These are phyloP conservation scores for Murraya koenigii DNA, from an alignment of 345 rosid genomes.

Conservation along the genomic window DNA sequence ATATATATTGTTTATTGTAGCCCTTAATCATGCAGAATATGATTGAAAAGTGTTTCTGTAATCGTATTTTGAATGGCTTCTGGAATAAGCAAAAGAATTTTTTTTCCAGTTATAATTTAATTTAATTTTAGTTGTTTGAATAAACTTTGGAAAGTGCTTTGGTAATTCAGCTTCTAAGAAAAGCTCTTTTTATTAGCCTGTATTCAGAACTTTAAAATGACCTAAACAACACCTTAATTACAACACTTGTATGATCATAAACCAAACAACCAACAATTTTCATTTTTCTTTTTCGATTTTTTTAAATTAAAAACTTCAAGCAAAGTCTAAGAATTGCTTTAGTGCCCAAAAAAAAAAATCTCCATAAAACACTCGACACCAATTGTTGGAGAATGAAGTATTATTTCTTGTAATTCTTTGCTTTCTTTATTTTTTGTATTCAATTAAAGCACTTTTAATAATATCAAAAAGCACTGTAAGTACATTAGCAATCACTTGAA, in stretches of 20 bases:
- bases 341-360: no score
- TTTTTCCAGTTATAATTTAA: not conserved
- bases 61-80: not conserved
- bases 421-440: no score
- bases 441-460: not conserved
- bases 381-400: no score
- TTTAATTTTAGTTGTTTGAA: not conserved
- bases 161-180: not conserved
- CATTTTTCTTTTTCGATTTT: not conserved
- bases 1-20: not conserved
- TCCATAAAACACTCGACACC: no score
- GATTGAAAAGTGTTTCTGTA: not conserved
- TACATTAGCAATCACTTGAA: not conserved
- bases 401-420: no score
- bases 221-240: not conserved
- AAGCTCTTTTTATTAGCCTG: not conserved
- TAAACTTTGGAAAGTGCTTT: not conserved
- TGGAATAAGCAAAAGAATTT: not conserved
- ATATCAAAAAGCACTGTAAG: not conserved
- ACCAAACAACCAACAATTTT: not conserved
- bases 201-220: not conserved
- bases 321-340: no score
- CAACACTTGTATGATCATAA: not conserved
- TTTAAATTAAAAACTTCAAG: not conserved
- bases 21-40: not conserved